Evolutionary conservation across 345 rosid genomes (phyloP), one percentile per base, ranked within the genome.

Genomic region (Citrus australasica): DNA sequence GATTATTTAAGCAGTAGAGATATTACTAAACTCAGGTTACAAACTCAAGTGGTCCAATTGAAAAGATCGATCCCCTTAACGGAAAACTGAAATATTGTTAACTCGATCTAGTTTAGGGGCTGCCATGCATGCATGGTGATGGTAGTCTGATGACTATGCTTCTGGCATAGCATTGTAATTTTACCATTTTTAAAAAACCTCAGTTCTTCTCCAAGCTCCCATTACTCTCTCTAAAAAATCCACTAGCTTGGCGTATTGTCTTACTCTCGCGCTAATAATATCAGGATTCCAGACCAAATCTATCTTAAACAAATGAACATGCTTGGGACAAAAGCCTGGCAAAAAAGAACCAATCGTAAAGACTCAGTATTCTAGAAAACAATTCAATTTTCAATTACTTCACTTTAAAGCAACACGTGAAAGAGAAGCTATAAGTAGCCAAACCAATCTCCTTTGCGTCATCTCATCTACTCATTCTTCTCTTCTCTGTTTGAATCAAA

Each of bases 331-430:
- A 85, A 87, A 87, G 86, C 81, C 65, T 76, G 71, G 64, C 30
- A 73, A 75, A 63, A 74, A 35, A 76, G 81, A 87, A 87, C 87
- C 85, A 86, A 84, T 25, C 93, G 79, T 88, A 73, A 86, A 86
- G 89, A 71, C 74, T 76, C 84, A n/a, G 80, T 75, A 59, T 69
- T 76, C 79, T 32, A 33, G 35, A 77, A 76, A 75, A 53, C 56
- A 76, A 79, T 75, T 71, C 75, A 7, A 71, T 73, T 38, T 81
- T 86, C 16, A 69, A 72, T 25, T 27, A 80, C 87, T 90, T 91
- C 80, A 87, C 92, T 86, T 78, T 83, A 67, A 84, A 87, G 88
- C 82, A 80, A 76, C 69, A 69, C 7, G 22, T 19, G 27, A 46
- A 40, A 46, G 27, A 56, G 53, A 72, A 68, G 32, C 82, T 40